Evolutionary conservation across 306 rosid species (phyloP).

Genomic region (Pterocarpus santalinus): DNA sequence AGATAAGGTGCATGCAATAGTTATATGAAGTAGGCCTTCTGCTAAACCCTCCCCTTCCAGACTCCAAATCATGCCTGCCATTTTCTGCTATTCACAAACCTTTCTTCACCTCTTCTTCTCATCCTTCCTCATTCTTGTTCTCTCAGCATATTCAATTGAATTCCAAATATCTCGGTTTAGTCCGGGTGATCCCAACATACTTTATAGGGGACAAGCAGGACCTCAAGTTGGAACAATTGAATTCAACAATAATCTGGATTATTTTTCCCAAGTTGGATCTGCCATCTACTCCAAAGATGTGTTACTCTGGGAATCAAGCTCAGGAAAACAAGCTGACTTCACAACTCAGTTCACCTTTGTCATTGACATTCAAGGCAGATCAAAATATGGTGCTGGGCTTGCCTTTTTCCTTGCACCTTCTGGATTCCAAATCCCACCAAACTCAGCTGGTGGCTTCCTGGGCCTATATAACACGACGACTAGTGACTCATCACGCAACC

Average conservation of each 20-base stretch:
- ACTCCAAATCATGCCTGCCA: not conserved
- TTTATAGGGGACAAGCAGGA: not conserved
- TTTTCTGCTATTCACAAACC: not conserved
- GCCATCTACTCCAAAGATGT: not conserved
- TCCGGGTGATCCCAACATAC: not conserved
- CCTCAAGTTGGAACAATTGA: not conserved
- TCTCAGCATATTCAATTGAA: not conserved
- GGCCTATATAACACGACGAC: not conserved
- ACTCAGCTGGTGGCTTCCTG: not conserved
- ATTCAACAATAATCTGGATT: not conserved
- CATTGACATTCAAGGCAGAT: not conserved
- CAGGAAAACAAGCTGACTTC: not conserved
- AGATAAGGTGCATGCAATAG: too few species aligned
- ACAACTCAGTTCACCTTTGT: not conserved
- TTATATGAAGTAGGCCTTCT: too few species aligned
- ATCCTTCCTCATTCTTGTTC: not conserved
- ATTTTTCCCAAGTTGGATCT: not conserved
- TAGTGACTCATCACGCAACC: not conserved
- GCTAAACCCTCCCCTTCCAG: not conserved
- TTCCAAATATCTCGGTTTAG: not conserved
- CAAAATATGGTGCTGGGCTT: not conserved
- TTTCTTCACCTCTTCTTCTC: not conserved
- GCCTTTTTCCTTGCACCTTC: not conserved
- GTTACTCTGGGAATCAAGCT: not conserved
- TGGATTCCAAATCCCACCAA: not conserved